These are phyloP conservation scores for Epichloe bromicola DNA, from an alignment of 2,329 filamentous ascomycete species.

Conservation along the genomic window DNA sequence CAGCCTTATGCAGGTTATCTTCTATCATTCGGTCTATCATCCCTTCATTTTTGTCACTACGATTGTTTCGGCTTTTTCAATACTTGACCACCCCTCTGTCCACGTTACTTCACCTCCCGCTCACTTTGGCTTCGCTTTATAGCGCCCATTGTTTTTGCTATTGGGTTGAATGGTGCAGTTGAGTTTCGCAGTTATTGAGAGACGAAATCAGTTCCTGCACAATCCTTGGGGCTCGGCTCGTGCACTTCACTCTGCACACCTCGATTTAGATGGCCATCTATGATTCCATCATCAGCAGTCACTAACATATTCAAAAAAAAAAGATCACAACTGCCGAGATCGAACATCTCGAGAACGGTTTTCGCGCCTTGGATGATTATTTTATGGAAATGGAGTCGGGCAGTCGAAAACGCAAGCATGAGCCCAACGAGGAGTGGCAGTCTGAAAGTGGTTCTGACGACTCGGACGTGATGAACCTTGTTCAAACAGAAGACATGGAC, in stretches of 20 bases:
- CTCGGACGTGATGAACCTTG: constrained; percentile 16
- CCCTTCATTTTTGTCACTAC: neutral
- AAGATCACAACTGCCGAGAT: constrained; percentile 21
- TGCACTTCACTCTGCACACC: neutral
- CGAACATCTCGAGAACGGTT: constrained; percentile 19
- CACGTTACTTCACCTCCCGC: neutral
- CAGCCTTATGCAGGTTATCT: neutral
- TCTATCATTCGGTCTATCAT: neutral
- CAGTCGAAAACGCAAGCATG: constrained; percentile 20
- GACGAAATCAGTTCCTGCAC: neutral
- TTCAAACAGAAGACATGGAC: constrained; percentile 12
- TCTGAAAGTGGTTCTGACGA: constrained; percentile 12
- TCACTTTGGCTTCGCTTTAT: neutral
- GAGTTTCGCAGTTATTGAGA: neutral
- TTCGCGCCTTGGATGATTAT: constrained; percentile 13
- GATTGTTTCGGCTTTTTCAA: neutral
- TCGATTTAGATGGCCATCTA: neutral
- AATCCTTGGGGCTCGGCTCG: neutral
- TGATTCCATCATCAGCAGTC: neutral
- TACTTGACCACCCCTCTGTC: no score
- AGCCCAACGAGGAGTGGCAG: constrained; percentile 15
- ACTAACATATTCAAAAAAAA: constrained; percentile 8
- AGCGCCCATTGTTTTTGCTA: neutral
- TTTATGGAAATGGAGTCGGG: constrained; percentile 9
- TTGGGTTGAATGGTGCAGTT: neutral